A percentile compares a stretch with the other conserved stretches of the same genome.
phyloP scores from a whole-genome alignment of 2,329 filamentous ascomycete genomes.

The Cryoendolithus antarcticus region DNA sequence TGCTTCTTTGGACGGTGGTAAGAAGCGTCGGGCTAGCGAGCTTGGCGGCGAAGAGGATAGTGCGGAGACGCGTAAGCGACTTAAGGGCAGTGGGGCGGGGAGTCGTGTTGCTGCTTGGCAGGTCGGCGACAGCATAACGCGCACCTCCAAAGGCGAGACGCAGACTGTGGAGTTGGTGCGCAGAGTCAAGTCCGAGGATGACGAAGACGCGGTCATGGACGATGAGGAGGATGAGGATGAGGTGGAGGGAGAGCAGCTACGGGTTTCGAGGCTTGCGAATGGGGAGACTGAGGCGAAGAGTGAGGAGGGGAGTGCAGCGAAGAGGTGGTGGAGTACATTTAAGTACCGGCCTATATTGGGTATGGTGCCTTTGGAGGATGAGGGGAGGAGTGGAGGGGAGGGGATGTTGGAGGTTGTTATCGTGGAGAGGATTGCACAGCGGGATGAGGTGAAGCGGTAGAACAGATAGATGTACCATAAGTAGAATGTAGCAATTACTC shows the following conservation, averaged over 20 bases:
- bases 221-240: constrained; percentile 24
- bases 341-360: constrained; percentile 93
- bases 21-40: constrained; percentile 17
- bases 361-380: constrained; percentile 42
- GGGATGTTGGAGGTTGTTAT: constrained; percentile 64
- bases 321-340: constrained; percentile 64
- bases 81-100: constrained; percentile 31
- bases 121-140: constrained; percentile 5
- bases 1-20: constrained; percentile 27
- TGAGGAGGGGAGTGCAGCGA: constrained; percentile 10
- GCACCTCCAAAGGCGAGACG: constrained; percentile 13
- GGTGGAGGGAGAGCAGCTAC: not conserved
- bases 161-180: constrained; percentile 13
- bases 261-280: constrained; percentile 1
- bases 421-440: constrained; percentile 43
- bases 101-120: constrained; percentile 9
- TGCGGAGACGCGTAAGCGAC: constrained; percentile 29
- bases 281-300: constrained; percentile 7
- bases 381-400: constrained; percentile 22
- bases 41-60: constrained; percentile 8
- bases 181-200: constrained; percentile 30
- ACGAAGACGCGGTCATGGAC: constrained; percentile 28
- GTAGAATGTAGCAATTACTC: too few species aligned
- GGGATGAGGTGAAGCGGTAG: too few species aligned
- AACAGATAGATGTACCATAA: too few species aligned